Evolutionary conservation across 2,329 filamentous ascomycete species (phyloP), one percentile per base, ranked within the genome.

Genomic region (Seiridium cupressi): DNA sequence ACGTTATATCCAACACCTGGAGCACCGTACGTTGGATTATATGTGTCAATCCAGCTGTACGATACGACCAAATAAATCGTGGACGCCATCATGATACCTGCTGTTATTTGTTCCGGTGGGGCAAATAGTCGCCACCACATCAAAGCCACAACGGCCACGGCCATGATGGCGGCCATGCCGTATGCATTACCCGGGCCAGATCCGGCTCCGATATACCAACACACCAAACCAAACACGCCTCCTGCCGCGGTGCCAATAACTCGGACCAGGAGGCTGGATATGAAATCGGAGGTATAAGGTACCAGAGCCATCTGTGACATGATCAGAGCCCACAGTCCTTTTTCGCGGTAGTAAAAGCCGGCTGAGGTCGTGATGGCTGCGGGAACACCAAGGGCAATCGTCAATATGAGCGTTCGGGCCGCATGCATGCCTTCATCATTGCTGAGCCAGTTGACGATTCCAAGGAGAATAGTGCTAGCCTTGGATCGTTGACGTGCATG

Each of bases 161-260:
- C 51, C 51, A 54, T 54, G 51, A 54, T 34, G 35, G 51, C 51
- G 8, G 51, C 51, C 51, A 54, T 54, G 51, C 51, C 51, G 36
- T 54, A 54, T 11, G 51, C 32, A 35, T 54, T 54, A 11, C 51
- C 51, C 9, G 51, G 34, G 4, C 51, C 51, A n/a, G 51, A 54
- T 8, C 51, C 51, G 1, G 51, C 51, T 5, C 51, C 51, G 11
- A 54, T 54, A 34, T 54, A 54, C 51, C 51, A 54, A 35, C 51
- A 54, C 26, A n/a, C 34, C 34, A 54, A 35, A 34, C 51, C 51
- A n/a, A 54, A 36, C 32, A 54, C 35, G n/a, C 51, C 51, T 18
- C 51, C 51, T 18, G 51, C 51, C n/a, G 40, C 51, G 34, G 51
- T 54, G 10, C 26, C 51, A 9, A n/a, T 26, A n/a, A 4, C 7